Evolutionary conservation across 2,329 filamentous ascomycete genomes (phyloP), one percentile per base, ranked within the genome.

Genomic region (Cucurbitaria berberidis): DNA sequence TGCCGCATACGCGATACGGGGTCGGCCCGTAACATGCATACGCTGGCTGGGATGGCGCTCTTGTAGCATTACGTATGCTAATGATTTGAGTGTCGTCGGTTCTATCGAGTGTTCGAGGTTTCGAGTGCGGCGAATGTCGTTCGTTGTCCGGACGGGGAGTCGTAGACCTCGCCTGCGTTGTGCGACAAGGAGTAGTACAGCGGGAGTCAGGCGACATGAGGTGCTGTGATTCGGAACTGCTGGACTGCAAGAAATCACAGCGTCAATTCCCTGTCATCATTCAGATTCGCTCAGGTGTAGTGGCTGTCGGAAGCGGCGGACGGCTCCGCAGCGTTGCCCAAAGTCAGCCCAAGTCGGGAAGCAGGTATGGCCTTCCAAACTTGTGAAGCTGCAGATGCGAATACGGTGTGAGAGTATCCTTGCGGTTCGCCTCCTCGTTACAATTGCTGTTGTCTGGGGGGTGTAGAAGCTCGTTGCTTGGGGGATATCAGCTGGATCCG

Each of bases 131-230:
- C 42, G 35, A 22, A 18, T 41, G 26, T 19, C 34, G n/a, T 56
- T 29, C 44, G 51, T 34, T 55, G 46, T 38, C 19, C 40, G 26
- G 36, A 29, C 53, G 56, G 49, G 46, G 53, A 24, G 22, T 19
- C 32, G 45, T 43, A 32, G 27, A 44, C 39, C 35, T 38, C 43
- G 38, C 18, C 36, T 24, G 39, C 15, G 8, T 45, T 22, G 48
- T 53, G 27, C 22, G 45, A 55, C 45, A 27, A 38, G n/a, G 26
- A 45, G 19, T 34, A 13, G 39, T 42, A 38, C 24, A 40, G 26
- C 30, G 45, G 43, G 16, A 22, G 39, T 43, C 38, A 50, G 32
- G 15, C 30, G 15, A 22, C 5, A 27, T 26, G 13, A 41, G 18
- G 26, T 13, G 13, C 38, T 41, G 21, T 13, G 21, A 9, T 27